Conservation (phyloP, 2,329 filamentous ascomycete genomes). For the Diaporthe sp. region DNA sequence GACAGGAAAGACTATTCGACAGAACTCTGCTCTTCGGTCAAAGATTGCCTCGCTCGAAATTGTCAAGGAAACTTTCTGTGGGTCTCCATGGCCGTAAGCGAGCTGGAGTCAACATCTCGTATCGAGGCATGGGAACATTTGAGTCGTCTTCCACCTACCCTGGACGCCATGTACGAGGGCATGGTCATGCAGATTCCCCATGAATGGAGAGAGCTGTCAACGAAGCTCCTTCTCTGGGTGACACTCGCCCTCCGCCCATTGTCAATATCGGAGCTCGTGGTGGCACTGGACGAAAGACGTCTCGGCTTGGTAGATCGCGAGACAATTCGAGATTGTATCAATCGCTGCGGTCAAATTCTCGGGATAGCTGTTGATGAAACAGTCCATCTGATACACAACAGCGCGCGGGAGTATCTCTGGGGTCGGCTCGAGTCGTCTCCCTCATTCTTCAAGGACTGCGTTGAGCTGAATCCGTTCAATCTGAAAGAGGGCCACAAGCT, state of each 20-base stretch:
- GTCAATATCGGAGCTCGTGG: not conserved
- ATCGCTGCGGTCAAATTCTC: not conserved
- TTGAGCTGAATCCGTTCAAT: conserved; percentile 7
- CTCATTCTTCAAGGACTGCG: conserved; percentile 10
- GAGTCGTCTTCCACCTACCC: not conserved
- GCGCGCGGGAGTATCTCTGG: not conserved
- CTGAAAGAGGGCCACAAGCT: not conserved
- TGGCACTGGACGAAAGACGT: not conserved
- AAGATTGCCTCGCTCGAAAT: not conserved
- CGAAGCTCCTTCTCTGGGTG: conserved; percentile 4
- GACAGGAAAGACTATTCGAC: not conserved
- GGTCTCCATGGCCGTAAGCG: not conserved
- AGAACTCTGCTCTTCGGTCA: not conserved
- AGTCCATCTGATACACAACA: not conserved
- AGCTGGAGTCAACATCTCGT: not conserved
- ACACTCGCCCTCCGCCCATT: not conserved
- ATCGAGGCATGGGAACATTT: conserved; percentile 10
- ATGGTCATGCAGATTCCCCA: not conserved
- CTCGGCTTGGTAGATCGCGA: not conserved
- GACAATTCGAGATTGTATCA: not conserved
- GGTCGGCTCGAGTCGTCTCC: conserved; percentile 9
- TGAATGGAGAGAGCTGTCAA: not conserved
- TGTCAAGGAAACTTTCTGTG: not conserved
- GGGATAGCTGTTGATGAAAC: not conserved
- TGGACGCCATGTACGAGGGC: not conserved